Evolutionary conservation across 768 basidiomycete species (phyloP).

Genomic region (Suillus americanus): DNA sequence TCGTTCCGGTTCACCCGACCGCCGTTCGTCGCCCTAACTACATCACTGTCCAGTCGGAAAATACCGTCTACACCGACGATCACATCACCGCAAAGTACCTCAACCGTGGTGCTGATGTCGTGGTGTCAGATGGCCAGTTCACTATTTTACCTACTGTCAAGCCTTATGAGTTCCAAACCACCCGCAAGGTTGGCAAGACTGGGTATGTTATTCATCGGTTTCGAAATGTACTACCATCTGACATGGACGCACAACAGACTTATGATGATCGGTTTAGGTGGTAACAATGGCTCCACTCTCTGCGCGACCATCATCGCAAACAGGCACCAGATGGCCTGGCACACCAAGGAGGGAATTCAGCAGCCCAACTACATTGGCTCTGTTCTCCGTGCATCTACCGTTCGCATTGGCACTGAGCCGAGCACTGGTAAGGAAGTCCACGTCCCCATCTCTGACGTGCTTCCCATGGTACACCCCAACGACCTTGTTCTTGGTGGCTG

Average conservation of each 20-base stretch:
- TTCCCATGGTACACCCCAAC: constrained; percentile 98
- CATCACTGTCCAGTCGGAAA: constrained; percentile 79
- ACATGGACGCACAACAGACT: constrained; percentile 49
- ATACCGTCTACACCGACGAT: constrained; percentile 78
- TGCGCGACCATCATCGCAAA: constrained; percentile 96
- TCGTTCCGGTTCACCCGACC: constrained; percentile 79
- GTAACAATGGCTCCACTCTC: constrained; percentile 96
- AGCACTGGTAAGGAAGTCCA: constrained; percentile 84
- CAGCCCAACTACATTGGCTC: constrained; percentile 99
- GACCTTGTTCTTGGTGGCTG: constrained; percentile 97
- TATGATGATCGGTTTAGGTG: constrained; percentile 96
- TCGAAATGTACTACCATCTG: constrained; percentile 9
- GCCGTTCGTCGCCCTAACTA: constrained; percentile 74
- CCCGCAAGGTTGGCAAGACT: constrained; percentile 82
- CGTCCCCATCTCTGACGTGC: constrained; percentile 87
- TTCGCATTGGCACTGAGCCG: constrained; percentile 85
- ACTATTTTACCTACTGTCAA: constrained; percentile 76
- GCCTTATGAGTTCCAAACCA: constrained; percentile 89
- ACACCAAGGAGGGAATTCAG: constrained; percentile 88
- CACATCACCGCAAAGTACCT: constrained; percentile 80
- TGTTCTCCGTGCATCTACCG: constrained; percentile 91
- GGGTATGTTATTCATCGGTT: constrained; percentile 59
- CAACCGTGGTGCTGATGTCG: constrained; percentile 76
- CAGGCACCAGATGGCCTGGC: constrained; percentile 91
- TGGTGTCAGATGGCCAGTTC: constrained; percentile 72